Conservation (phyloP, 1,284 basidiomycete genomes). For the Irpex lacteus region DNA sequence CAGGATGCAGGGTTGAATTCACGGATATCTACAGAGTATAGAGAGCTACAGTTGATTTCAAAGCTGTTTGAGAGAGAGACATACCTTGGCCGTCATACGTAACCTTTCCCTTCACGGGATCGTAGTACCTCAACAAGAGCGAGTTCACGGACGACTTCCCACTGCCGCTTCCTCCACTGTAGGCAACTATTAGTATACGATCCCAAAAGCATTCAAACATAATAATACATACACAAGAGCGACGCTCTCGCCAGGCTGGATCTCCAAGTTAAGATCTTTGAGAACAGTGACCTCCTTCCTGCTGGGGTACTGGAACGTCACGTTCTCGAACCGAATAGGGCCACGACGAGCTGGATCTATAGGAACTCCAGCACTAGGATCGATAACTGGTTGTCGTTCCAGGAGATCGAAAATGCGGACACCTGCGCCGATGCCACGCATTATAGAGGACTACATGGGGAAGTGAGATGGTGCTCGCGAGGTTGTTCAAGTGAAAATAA, state of each 20-base stretch:
- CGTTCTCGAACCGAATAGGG: constrained; percentile 72
- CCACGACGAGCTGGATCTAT: constrained; percentile 60
- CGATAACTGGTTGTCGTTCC: constrained; percentile 75
- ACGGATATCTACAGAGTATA: constrained; percentile 61
- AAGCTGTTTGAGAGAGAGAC: constrained; percentile 1
- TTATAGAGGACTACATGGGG: constrained; percentile 66
- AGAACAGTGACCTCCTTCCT: constrained; percentile 77
- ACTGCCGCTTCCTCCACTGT: constrained; percentile 79
- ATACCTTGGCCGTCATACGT: constrained; percentile 84
- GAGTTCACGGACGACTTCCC: constrained; percentile 93
- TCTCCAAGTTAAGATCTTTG: constrained; percentile 74
- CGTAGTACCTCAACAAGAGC: constrained; percentile 90
- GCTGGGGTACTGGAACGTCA: constrained; percentile 87
- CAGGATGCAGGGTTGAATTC: constrained; percentile 83
- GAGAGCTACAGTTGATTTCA: background rate
- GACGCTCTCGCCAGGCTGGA: constrained; percentile 82
- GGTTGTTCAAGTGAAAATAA: constrained; percentile 5
- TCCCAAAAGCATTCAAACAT: background rate
- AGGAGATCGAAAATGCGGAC: constrained; percentile 91
- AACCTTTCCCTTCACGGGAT: constrained; percentile 80
- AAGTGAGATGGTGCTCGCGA: background rate
- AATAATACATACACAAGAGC: constrained; percentile 78
- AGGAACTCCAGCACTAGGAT: constrained; percentile 56
- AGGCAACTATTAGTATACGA: background rate
- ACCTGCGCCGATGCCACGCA: constrained; percentile 92